A percentile compares a stretch with the other conserved stretches of the same genome.
phyloP scores from a whole-genome alignment of 73 alveolate genomes.

The Symbiodinium natans region DNA sequence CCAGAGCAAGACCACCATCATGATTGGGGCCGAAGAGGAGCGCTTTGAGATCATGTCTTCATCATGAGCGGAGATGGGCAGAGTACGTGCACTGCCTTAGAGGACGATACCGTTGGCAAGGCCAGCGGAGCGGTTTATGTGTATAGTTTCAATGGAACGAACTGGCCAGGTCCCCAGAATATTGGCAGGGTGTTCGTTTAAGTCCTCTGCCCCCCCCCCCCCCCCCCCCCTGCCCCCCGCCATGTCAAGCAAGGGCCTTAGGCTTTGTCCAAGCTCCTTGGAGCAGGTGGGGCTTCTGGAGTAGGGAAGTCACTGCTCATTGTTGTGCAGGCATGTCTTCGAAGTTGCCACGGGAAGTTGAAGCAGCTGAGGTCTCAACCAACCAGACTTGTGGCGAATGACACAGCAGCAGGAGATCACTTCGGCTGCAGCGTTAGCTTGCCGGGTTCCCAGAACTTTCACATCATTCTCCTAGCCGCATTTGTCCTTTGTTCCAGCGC shows the following conservation, averaged over 20 bases:
- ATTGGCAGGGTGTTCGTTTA: not conserved
- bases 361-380: constrained; percentile 58
- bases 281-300: no score
- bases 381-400: constrained; percentile 22
- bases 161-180: not conserved
- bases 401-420: constrained; percentile 56
- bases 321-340: no score
- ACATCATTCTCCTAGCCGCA: no score
- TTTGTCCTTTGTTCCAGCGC: no score
- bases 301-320: no score
- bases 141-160: constrained; percentile 51
- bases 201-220: no score
- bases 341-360: no score
- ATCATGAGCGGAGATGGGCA: no score
- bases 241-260: no score
- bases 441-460: not conserved
- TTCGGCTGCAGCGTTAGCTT: constrained; percentile 89
- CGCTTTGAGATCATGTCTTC: not conserved
- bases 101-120: constrained; percentile 42
- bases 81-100: no score
- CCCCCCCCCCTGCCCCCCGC: no score
- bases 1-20: constrained; percentile 51
- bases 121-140: constrained; percentile 51
- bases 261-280: no score
- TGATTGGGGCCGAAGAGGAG: constrained; percentile 68